Conservation (phyloP, 2,329 filamentous ascomycete species). For the Microdochium bolleyi region DNA sequence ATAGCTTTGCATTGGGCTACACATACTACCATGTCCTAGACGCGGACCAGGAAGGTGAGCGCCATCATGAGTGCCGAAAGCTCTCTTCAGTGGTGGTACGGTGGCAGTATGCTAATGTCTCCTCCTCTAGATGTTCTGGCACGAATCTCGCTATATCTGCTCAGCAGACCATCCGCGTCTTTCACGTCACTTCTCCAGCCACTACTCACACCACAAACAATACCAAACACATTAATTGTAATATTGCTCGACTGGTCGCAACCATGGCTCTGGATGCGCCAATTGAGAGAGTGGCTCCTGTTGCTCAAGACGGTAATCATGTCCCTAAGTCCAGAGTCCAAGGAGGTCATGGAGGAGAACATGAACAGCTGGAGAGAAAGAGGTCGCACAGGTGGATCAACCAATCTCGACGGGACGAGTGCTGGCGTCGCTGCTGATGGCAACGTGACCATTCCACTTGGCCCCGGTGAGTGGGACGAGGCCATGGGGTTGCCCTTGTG, state of each 20-base stretch:
- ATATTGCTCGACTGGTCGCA: slow-evolving; percentile 94
- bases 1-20: slow-evolving; percentile 87
- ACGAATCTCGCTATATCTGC: slow-evolving; percentile 79
- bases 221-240: slow-evolving; percentile 80
- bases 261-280: slow-evolving; percentile 85
- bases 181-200: slow-evolving; percentile 79
- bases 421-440: slow-evolving; percentile 50
- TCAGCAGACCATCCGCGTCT: slow-evolving; percentile 75
- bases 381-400: slow-evolving; percentile 55
- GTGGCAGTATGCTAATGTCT: slow-evolving; percentile 3
- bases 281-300: slow-evolving; percentile 83
- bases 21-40: slow-evolving; percentile 94
- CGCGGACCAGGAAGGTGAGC: slow-evolving; percentile 82
- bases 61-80: slow-evolving; percentile 1
- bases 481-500: slow-evolving; percentile 79
- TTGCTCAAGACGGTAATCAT: slow-evolving; percentile 71
- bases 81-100: not conserved
- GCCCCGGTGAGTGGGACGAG: slow-evolving; percentile 90
- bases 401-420: slow-evolving; percentile 53
- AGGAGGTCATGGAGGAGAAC: slow-evolving; percentile 78
- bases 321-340: slow-evolving; percentile 66
- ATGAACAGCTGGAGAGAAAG: slow-evolving; percentile 75
- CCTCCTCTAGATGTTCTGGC: slow-evolving; percentile 68
- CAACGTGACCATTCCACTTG: slow-evolving; percentile 67
- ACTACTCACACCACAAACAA: slow-evolving; percentile 73